A percentile compares a stretch with the other conserved stretches of the same genome.
Evolutionary conservation across 345 rosid species (phyloP).

Genomic region (Bruguiera gymnorhiza): DNA sequence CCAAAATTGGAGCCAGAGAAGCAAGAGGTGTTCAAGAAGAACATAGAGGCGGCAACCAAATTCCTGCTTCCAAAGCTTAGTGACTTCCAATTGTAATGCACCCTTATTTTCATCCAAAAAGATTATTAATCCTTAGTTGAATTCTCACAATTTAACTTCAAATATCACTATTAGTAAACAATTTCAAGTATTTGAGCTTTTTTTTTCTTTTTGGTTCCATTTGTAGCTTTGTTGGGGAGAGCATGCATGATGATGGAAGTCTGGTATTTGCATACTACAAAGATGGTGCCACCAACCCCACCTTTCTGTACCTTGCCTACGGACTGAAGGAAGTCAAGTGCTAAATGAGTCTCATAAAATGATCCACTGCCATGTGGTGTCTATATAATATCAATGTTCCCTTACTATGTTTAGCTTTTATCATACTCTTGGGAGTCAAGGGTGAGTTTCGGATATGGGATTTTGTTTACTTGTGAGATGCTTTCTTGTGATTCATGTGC

Average conservation of each 20-base stretch:
- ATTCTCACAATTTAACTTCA: background rate
- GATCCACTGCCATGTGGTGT: background rate
- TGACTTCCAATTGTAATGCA: constrained; percentile 18
- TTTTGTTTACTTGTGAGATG: background rate
- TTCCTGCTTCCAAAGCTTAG: constrained; percentile 22
- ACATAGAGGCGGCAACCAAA: constrained; percentile 24
- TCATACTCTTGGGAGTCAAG: background rate
- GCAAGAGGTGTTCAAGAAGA: constrained; percentile 21
- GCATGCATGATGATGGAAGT: constrained; percentile 66
- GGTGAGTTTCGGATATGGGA: background rate
- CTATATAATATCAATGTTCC: background rate
- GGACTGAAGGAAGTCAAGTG: constrained; percentile 93
- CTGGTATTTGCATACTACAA: constrained; percentile 96
- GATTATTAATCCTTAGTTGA: background rate
- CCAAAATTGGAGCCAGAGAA: constrained; percentile 20
- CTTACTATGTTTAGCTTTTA: background rate
- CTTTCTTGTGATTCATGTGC: no score
- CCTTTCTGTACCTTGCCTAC: constrained; percentile 78
- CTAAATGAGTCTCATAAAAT: constrained; percentile 17
- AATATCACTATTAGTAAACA: background rate
- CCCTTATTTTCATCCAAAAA: background rate
- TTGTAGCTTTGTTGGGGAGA: constrained; percentile 88
- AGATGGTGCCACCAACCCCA: constrained; percentile 86
- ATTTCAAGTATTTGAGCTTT: background rate
- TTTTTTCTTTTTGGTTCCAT: background rate